These are phyloP conservation scores for Phialophora chinensis DNA, from an alignment of 2,329 filamentous ascomycete species.

Conservation along the genomic window DNA sequence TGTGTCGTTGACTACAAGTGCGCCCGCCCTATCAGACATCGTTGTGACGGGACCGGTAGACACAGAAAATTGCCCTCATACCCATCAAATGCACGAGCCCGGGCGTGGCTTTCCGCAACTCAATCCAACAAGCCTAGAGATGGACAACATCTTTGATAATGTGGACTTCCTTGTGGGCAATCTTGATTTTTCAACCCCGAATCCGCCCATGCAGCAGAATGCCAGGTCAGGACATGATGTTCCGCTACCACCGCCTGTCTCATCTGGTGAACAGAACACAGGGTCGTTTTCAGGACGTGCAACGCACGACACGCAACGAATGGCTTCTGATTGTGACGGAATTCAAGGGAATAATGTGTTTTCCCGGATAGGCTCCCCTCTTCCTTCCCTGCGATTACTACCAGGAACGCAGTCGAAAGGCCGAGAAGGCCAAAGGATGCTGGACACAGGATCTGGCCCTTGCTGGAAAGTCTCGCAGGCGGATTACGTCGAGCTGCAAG, in stretches of 20 bases:
- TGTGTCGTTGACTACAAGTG: neutral
- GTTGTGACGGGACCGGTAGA: neutral
- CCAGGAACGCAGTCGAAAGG: too few relatives aligned
- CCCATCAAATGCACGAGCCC: neutral
- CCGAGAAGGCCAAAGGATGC: neutral
- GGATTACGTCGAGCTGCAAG: slow-evolving; percentile 6
- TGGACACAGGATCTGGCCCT: neutral
- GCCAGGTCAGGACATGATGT: neutral
- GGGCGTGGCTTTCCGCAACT: neutral
- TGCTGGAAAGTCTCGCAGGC: slow-evolving; percentile 16
- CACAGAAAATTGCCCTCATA: neutral
- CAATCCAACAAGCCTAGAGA: neutral
- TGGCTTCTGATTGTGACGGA: neutral
- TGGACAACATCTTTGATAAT: neutral
- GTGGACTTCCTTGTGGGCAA: neutral
- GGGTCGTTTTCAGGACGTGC: neutral
- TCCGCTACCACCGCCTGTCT: neutral
- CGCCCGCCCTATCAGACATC: neutral
- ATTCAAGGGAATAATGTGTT: neutral
- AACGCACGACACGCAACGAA: neutral
- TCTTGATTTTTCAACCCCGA: slow-evolving; percentile 4
- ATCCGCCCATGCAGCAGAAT: neutral
- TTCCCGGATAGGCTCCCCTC: neutral
- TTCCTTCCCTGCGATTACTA: neutral
- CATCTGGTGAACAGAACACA: neutral